phyloP scores from a whole-genome alignment of 306 rosid species.

The Trifolium dubium region DNA sequence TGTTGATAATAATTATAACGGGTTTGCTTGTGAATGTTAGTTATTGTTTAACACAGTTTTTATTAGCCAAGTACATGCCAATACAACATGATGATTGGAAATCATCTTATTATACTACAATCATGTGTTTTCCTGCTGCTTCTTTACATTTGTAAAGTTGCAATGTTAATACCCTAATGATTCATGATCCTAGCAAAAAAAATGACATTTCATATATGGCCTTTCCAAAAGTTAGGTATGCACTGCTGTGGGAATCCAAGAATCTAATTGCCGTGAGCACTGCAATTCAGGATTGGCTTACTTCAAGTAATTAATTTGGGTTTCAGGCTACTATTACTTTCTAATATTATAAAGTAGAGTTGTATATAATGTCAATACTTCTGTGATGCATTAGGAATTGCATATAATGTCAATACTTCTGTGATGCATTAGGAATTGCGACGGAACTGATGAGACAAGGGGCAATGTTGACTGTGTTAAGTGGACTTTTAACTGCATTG shows the following conservation, averaged over 20 bases:
- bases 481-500: slow-evolving; percentile 61
- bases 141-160: slow-evolving; percentile 23
- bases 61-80: slow-evolving; percentile 9
- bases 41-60: slow-evolving; percentile 14
- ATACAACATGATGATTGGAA: slow-evolving; percentile 17
- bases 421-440: slow-evolving; percentile 52
- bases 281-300: slow-evolving; percentile 71
- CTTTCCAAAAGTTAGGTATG: slow-evolving; percentile 62
- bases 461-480: slow-evolving; percentile 66
- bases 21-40: slow-evolving; percentile 8
- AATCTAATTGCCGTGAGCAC: slow-evolving; percentile 65
- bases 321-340: slow-evolving; percentile 31
- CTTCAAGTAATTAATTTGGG: slow-evolving; percentile 57
- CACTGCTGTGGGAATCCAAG: slow-evolving; percentile 67
- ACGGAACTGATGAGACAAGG: slow-evolving; percentile 63
- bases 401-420: slow-evolving; percentile 39
- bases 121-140: slow-evolving; percentile 14
- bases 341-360: slow-evolving; percentile 14
- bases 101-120: slow-evolving; percentile 1
- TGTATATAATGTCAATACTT: slow-evolving; percentile 32
- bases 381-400: slow-evolving; percentile 51
- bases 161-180: slow-evolving; percentile 30
- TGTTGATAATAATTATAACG: background rate
- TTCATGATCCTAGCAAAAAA: slow-evolving; percentile 39
- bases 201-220: slow-evolving; percentile 45